Evolutionary conservation across 2,329 filamentous ascomycete genomes (phyloP), one percentile per base, ranked within the genome.

Genomic region (Torrubiella hemipterigena): DNA sequence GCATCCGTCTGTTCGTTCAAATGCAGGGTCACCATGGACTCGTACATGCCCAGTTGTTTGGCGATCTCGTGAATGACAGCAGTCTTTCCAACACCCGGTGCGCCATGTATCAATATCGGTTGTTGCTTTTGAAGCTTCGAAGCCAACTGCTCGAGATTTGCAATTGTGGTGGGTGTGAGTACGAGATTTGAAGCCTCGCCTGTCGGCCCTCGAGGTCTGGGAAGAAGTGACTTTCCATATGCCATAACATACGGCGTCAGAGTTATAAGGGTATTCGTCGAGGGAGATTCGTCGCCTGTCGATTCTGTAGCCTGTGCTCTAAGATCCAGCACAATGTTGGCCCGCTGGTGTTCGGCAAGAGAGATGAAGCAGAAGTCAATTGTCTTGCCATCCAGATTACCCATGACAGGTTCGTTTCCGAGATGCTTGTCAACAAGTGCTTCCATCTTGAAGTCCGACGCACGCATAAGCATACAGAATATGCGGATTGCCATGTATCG

Each of bases 1-100:
- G 89, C 87, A 56, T 99, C 91, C 3, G 87, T 96, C 55, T 99
- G 93, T 55, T 96, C 91, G 50, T 98, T 98, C 20, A 99, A 65
- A 55, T 98, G 89, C 18, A 99, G 66, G 4, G 89, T 96, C 31
- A 98, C 81, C 76, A 98, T 86, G 36, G 73, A 74, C 6, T 77
- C 71, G 15, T 82, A 73, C 56, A 84, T 84, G 38, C 81, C 82
- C 33, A 96, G 71, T 42, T 80, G 73, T 45, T 73, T 73, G 16
- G 89, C 87, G 37, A 89, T 70, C 50, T 95, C 80, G 41, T 84
- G 81, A 11, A 93, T 73, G 14, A 93, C 57, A 1, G 83, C 77
- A 0, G 91, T 95, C 61, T 99, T 99, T 30, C 91, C 91, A 19
- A 81, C 81, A 14, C 93, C 89, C 7, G 89, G 73, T 11, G 83